Evolutionary conservation across 345 rosid genomes (phyloP).

Genomic region (Linum lewisii): DNA sequence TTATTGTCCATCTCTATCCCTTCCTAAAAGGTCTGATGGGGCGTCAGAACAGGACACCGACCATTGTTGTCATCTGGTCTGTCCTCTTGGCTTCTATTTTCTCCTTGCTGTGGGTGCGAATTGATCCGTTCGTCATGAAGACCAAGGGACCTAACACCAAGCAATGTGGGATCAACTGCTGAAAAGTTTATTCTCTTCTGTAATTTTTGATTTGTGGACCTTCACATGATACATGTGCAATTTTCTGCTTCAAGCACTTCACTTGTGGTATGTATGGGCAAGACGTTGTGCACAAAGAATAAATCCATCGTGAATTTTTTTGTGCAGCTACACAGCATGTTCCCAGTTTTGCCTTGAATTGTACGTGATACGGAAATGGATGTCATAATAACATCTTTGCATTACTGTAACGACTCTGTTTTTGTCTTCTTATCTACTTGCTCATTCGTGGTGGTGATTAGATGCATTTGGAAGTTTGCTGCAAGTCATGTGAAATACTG

Average conservation of each 20-base stretch:
- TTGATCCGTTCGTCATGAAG: conserved; percentile 85
- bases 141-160: conserved; percentile 86
- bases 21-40: conserved; percentile 99
- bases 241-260: conserved; percentile 14
- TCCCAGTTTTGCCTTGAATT: conserved; percentile 28
- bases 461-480: too few relatives aligned
- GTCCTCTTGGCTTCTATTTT: conserved; percentile 85
- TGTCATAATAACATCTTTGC: neutral
- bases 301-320: conserved; percentile 24
- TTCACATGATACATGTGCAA: conserved; percentile 18
- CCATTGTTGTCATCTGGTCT: conserved; percentile 95
- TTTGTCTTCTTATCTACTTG: too few relatives aligned
- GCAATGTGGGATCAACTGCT: conserved; percentile 85
- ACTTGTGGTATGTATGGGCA: conserved; percentile 17
- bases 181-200: conserved; percentile 14
- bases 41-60: conserved; percentile 87
- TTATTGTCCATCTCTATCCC: conserved; percentile 89
- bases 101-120: conserved; percentile 92
- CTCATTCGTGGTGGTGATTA: too few relatives aligned
- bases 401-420: neutral
- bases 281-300: conserved; percentile 24
- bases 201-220: conserved; percentile 17
- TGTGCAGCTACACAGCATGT: conserved; percentile 16
- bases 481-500: too few relatives aligned
- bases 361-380: conserved; percentile 2